Conservation (phyloP, 108 stramenopile species). For the Nitzschia sp. region DNA sequence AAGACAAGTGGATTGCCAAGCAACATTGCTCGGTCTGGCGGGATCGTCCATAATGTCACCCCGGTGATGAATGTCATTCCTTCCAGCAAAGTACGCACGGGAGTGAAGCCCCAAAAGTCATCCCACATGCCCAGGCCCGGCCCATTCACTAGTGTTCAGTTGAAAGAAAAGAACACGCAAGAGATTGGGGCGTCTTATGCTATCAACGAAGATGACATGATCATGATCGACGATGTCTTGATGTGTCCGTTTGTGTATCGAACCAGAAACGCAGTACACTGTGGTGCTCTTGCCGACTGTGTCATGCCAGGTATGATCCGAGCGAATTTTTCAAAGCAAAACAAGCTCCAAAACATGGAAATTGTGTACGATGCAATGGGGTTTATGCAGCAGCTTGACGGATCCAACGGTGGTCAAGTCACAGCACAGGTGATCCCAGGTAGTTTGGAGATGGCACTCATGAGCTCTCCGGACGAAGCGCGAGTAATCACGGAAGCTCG, state of each 20-base stretch:
- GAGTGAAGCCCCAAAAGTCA: background rate
- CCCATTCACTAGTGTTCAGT: background rate
- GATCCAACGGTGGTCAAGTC: slow-evolving; percentile 70
- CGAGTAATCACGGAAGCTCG: slow-evolving; percentile 77
- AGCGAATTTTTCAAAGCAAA: slow-evolving; percentile 59
- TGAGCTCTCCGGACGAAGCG: slow-evolving; percentile 65
- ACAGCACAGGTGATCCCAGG: slow-evolving; percentile 78
- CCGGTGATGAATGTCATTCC: background rate
- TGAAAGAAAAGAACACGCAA: background rate
- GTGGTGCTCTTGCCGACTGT: slow-evolving; percentile 76
- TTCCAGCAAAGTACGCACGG: background rate
- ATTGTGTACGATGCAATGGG: slow-evolving; percentile 89
- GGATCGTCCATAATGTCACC: background rate
- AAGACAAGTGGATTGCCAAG: background rate
- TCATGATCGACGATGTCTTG: slow-evolving; percentile 66
- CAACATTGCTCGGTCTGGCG: background rate
- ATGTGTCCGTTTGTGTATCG: slow-evolving; percentile 86
- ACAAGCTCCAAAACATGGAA: slow-evolving; percentile 71
- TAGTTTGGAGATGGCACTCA: slow-evolving; percentile 77
- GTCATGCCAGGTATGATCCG: slow-evolving; percentile 83
- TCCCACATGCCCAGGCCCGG: background rate
- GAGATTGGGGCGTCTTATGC: slow-evolving; percentile 50
- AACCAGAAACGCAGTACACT: slow-evolving; percentile 73
- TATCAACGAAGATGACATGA: slow-evolving; percentile 84
- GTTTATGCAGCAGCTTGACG: slow-evolving; percentile 85